phyloP scores from a whole-genome alignment of 441 rosid genomes.

The Geranium incanum region DNA sequence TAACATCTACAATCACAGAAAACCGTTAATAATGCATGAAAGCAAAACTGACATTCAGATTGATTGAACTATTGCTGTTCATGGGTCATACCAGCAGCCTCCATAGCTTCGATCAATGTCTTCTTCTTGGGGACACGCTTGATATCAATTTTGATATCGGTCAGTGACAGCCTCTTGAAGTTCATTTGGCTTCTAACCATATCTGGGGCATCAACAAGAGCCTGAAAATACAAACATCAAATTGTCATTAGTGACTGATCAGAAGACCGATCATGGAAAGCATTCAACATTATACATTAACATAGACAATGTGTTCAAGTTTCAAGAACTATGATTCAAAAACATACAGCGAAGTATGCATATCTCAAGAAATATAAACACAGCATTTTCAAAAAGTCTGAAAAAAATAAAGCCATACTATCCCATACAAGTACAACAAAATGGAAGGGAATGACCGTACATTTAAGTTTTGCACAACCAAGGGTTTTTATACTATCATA shows the following conservation, averaged over 20 bases:
- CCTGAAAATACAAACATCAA: slow-evolving; percentile 29
- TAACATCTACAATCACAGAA: slow-evolving; percentile 45
- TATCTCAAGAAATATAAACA: not conserved
- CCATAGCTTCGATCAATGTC: slow-evolving; percentile 71
- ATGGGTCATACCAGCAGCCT: slow-evolving; percentile 59
- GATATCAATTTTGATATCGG: slow-evolving; percentile 70
- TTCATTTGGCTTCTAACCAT: slow-evolving; percentile 84
- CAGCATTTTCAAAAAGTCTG: not conserved
- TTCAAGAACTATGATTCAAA: not conserved
- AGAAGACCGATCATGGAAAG: not conserved
- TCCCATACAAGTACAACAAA: too few relatives aligned
- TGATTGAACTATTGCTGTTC: not conserved
- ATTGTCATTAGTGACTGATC: not conserved
- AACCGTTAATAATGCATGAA: not conserved
- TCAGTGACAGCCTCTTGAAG: slow-evolving; percentile 71
- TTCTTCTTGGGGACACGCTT: slow-evolving; percentile 77
- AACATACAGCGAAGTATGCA: not conserved
- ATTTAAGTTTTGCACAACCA: not conserved
- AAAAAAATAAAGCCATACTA: too few relatives aligned
- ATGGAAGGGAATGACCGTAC: not conserved
- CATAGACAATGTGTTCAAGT: slow-evolving; percentile 32
- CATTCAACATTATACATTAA: not conserved
- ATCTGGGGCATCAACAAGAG: slow-evolving; percentile 75
- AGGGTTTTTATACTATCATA: not conserved
- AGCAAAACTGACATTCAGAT: not conserved